Evolutionary conservation across 2,329 filamentous ascomycete species (phyloP).

Genomic region (Exophiala aquamarina): DNA sequence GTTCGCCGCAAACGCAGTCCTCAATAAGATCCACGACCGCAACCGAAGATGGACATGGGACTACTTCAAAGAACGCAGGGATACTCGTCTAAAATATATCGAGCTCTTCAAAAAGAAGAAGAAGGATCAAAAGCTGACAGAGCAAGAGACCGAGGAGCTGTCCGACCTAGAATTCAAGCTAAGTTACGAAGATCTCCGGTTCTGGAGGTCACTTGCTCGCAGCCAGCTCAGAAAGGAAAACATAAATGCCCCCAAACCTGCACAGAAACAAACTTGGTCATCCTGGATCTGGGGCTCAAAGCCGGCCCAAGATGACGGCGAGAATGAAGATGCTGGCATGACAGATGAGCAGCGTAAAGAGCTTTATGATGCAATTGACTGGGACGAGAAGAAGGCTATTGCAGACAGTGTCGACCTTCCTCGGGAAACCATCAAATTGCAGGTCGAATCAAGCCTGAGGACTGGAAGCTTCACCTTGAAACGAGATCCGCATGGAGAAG

Average conservation of each 20-base stretch:
- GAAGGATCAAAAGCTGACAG: constrained; percentile 65
- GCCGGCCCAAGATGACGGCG: constrained; percentile 58
- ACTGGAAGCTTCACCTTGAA: constrained; percentile 95
- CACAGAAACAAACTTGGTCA: constrained; percentile 77
- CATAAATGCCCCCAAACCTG: constrained; percentile 73
- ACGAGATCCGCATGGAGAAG: constrained; percentile 75
- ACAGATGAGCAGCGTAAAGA: constrained; percentile 95
- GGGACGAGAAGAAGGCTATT: constrained; percentile 92
- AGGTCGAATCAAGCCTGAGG: constrained; percentile 87
- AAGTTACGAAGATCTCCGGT: constrained; percentile 90
- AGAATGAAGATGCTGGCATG: constrained; percentile 73
- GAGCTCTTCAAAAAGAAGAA: constrained; percentile 94
- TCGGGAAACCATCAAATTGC: constrained; percentile 86
- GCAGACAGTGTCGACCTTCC: constrained; percentile 86
- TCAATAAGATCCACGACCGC: constrained; percentile 90
- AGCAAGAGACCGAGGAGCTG: constrained; percentile 71
- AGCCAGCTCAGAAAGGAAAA: constrained; percentile 97
- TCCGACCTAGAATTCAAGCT: constrained; percentile 81
- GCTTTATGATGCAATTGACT: constrained; percentile 95
- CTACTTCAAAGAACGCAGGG: constrained; percentile 88
- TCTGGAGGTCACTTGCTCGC: constrained; percentile 91
- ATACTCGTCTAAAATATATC: constrained; percentile 86
- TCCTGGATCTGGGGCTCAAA: constrained; percentile 90
- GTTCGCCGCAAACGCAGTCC: constrained; percentile 85
- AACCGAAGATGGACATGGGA: constrained; percentile 95